Evolutionary conservation across 768 basidiomycete species (phyloP).

Genomic region (Lyophyllum decastes): DNA sequence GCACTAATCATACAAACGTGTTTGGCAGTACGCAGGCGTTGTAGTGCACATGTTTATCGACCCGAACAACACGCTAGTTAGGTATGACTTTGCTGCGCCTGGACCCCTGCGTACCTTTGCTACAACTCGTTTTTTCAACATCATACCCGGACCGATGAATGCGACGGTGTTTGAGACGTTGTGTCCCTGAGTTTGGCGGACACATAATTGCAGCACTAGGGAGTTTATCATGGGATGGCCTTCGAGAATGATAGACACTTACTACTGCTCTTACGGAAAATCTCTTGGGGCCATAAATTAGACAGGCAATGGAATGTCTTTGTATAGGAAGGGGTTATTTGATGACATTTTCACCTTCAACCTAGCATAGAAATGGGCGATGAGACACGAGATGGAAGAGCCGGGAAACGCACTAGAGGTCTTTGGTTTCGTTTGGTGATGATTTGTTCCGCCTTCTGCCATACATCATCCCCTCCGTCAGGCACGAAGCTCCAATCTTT

Average conservation of each 20-base stretch:
- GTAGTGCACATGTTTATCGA: conserved; percentile 21
- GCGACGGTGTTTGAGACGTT: conserved; percentile 25
- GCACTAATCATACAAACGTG: neutral
- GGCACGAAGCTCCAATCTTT: conserved; percentile 16
- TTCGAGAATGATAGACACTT: neutral
- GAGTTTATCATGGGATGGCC: conserved; percentile 2
- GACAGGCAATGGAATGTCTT: neutral
- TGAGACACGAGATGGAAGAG: neutral
- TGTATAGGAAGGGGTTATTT: neutral
- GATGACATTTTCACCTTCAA: neutral
- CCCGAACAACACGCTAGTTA: conserved; percentile 23
- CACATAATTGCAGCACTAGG: conserved; percentile 1
- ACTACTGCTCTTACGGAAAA: neutral
- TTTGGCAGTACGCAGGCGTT: conserved; percentile 2
- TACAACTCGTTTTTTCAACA: conserved; percentile 32
- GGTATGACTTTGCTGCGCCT: conserved; percentile 29
- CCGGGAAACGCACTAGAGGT: neutral
- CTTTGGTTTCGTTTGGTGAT: conserved; percentile 2
- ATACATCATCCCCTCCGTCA: conserved; percentile 10
- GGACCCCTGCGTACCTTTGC: conserved; percentile 26
- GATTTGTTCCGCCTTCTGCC: conserved; percentile 11
- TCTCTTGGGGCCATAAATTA: neutral
- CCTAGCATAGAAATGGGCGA: neutral
- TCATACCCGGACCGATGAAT: conserved; percentile 25
- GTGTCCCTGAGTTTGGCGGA: conserved; percentile 9